Base-by-base conservation (phyloP, 768 basidiomycete species). In the Cystobasidiopsis lactophilus region DNA sequence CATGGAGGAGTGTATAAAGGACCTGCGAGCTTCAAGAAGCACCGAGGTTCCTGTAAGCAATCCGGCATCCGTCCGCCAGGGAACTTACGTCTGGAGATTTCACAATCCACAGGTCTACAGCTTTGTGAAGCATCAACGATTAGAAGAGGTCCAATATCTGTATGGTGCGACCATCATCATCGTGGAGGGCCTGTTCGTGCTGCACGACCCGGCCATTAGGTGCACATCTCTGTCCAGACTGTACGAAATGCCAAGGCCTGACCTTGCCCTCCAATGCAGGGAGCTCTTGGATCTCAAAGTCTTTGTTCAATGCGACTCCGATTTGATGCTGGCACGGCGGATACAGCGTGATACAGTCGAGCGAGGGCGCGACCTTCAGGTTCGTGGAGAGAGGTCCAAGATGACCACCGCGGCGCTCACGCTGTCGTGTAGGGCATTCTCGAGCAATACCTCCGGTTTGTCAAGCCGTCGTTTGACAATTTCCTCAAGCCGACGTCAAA, bases 321-420 rank as follows among this genome's bases (percentile, higher is more conserved):
- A 98, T 65, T 69, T 96, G 21, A 98, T 98, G 93, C 78, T 98
- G 45, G 85, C 91, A 1, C 77, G 93, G 53, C 77, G 93, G 37
- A 80, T 98, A 51, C 72, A 76, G 57, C 73, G 93, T 51, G 93
- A 96, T 62, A 75, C 84, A 18, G 75, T 77, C 60, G 88, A 98
- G 65, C 75, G 93, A 41, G 85, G 84, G 0, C 71, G 93, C 51
- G 77, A 73, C 52, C n/a, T n/a, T n/a, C n/a, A n/a, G n/a, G n/a
- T n/a, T n/a, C n/a, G n/a, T n/a, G n/a, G n/a, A n/a, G n/a, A n/a
- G n/a, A n/a, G n/a, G n/a, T n/a, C n/a, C n/a, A n/a, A n/a, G n/a
- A n/a, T n/a, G n/a, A n/a, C n/a, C n/a, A n/a, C n/a, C n/a, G n/a
- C n/a, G n/a, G n/a, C n/a, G n/a, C n/a, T n/a, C n/a, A n/a, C n/a